Base-by-base conservation (phyloP, 208 protist genomes). In the Leishmania braziliensis region DNA sequence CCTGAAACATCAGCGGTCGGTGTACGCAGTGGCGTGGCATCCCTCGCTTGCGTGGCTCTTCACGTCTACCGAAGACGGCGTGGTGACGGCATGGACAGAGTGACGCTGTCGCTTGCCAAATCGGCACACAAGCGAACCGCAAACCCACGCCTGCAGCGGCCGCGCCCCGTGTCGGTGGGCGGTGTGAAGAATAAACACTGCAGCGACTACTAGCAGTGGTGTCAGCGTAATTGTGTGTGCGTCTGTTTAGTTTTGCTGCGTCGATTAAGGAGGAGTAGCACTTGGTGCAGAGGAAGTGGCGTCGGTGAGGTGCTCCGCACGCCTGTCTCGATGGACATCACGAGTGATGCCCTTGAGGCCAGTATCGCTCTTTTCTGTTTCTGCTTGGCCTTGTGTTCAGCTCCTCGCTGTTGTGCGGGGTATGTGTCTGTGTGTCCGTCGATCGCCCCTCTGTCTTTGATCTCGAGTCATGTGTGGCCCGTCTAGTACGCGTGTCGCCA, bases 1-100 rank as follows among this genome's bases (percentile, higher is more conserved):
- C 63, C 86, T 99, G 60, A 95, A 97, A 76, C 98, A 97, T 62
- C 98, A 99, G 83, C 86, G 93, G 10, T 89, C 91, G 69, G 97
- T 95, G 86, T 99, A 84, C 87, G 91, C 95, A 54, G 82, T 97
- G 43, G 92, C 87, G 39, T 99, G 99, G 93, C 99, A 99, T 82
- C 99, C 99, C 26, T 98, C 89, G 48, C 98, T 99, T 90, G 99
- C 99, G 26, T 99, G 99, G 99, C 82, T 99, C 5, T 99, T 99
- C 85, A 99, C 97, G 48, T 94, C 97, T 12, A 99, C 98, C 12
- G 98, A 99, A 62, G 99, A 99, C 85, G 92, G 93, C 53, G 94
- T 93, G 9, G 95, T 99, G 43, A 93, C 93, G 66, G 90, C 98
- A 53, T 99, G 95, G 91, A 98, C 95, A 3, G 96, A 98, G 83